These are phyloP conservation scores for Penicillium paneum DNA, from an alignment of 2,329 filamentous ascomycete species.

Conservation along the genomic window DNA sequence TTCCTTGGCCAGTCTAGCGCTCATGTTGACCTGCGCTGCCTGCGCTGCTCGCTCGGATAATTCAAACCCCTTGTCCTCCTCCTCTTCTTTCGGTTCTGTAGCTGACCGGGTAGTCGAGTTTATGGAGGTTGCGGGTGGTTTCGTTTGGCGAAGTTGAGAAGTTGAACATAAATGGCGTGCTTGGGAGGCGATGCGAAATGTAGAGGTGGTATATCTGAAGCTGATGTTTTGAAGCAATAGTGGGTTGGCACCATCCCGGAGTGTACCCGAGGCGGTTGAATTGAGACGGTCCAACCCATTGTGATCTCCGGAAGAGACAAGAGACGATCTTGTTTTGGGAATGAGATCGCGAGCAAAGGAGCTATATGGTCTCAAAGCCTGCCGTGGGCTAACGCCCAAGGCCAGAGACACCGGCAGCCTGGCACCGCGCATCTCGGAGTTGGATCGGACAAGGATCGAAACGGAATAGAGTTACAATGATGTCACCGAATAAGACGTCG, in stretches of 20 bases:
- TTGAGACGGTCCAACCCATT: constrained; percentile 21
- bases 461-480: constrained; percentile 20
- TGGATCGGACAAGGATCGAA: constrained; percentile 15
- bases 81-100: constrained; percentile 41
- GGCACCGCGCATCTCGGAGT: constrained; percentile 43
- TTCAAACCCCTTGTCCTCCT: constrained; percentile 61
- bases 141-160: constrained; percentile 25
- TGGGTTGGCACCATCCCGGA: constrained; percentile 19
- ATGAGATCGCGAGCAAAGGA: constrained; percentile 20
- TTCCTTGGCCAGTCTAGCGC: constrained; percentile 82
- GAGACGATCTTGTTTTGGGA: constrained; percentile 3
- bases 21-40: constrained; percentile 84
- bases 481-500: constrained; percentile 24
- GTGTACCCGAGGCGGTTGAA: constrained; percentile 22
- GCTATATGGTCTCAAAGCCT: constrained; percentile 20
- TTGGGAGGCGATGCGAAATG: constrained; percentile 20
- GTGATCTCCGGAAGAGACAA: constrained; percentile 1
- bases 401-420: constrained; percentile 38
- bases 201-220: constrained; percentile 9
- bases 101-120: constrained; percentile 32
- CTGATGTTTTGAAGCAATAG: constrained; percentile 15
- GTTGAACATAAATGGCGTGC: constrained; percentile 31
- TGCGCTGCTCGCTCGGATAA: constrained; percentile 79
- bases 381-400: constrained; percentile 29
- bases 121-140: constrained; percentile 20